These are phyloP conservation scores for Acrocalymma vagum DNA, from an alignment of 2,329 filamentous ascomycete genomes.

Conservation along the genomic window DNA sequence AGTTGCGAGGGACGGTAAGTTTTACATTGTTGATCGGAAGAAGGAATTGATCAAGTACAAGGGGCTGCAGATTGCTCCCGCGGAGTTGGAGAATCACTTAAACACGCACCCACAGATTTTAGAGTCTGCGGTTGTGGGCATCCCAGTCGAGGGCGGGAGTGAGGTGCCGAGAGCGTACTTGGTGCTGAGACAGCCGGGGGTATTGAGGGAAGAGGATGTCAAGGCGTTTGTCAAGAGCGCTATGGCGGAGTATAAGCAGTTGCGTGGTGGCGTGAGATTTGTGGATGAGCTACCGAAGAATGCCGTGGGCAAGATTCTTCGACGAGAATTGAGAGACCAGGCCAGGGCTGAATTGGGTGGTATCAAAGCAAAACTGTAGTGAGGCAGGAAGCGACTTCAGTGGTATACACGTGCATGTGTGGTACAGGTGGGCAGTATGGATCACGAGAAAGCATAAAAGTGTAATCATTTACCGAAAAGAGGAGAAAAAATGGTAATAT, in stretches of 20 bases:
- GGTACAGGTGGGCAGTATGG: no score
- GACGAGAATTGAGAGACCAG: slow-evolving; percentile 65
- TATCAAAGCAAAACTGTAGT: slow-evolving; percentile 13
- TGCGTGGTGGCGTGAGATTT: slow-evolving; percentile 71
- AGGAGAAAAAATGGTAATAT: no score
- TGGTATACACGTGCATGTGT: no score
- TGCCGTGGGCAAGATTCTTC: slow-evolving; percentile 76
- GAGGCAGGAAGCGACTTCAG: no score
- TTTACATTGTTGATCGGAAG: slow-evolving; percentile 82
- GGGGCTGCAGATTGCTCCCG: slow-evolving; percentile 52
- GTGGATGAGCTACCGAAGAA: slow-evolving; percentile 76
- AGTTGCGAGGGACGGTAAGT: slow-evolving; percentile 76
- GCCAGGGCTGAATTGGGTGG: slow-evolving; percentile 40
- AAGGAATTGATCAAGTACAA: slow-evolving; percentile 42
- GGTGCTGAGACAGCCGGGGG: slow-evolving; percentile 51
- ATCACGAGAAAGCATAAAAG: no score
- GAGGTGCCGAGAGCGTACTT: slow-evolving; percentile 67
- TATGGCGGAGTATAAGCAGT: slow-evolving; percentile 74
- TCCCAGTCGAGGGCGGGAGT: slow-evolving; percentile 35
- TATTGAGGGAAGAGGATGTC: slow-evolving; percentile 39
- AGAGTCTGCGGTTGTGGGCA: slow-evolving; percentile 52
- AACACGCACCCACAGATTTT: slow-evolving; percentile 44
- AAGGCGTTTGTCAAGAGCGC: slow-evolving; percentile 68
- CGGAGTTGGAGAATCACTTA: slow-evolving; percentile 50
- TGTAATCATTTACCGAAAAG: no score